Evolutionary conservation across 768 basidiomycete genomes (phyloP).

Genomic region (Heimioporus sp.): DNA sequence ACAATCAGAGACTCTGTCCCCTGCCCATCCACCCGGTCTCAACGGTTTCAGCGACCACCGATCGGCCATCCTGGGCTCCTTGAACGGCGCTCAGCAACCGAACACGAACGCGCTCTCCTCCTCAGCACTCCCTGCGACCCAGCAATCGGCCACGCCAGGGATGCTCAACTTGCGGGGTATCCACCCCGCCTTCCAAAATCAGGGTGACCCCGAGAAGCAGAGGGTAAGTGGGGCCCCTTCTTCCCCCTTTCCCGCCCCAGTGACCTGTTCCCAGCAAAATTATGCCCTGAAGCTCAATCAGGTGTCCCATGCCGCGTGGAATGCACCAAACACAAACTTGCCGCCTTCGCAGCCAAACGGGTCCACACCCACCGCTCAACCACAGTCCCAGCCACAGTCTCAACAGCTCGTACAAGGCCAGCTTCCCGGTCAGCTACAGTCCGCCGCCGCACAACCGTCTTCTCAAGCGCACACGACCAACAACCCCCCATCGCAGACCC

Average conservation of each 20-base stretch:
- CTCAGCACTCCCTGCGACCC: conserved; percentile 40
- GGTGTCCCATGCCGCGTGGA: conserved; percentile 63
- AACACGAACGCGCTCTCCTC: conserved; percentile 15
- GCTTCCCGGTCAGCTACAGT: conserved; percentile 15
- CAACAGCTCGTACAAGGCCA: conserved; percentile 26
- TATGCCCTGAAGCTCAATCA: conserved; percentile 65
- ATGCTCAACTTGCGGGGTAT: conserved; percentile 56
- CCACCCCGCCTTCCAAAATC: conserved; percentile 47
- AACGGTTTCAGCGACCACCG: conserved; percentile 63
- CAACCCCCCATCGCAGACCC: conserved; percentile 27
- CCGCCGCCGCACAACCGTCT: conserved; percentile 22
- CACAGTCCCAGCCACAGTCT: conserved; percentile 23
- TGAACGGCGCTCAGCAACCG: conserved; percentile 32
- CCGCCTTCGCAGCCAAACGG: conserved; percentile 30
- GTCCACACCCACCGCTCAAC: conserved; percentile 19
- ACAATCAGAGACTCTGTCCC: conserved; percentile 32
- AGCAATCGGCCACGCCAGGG: conserved; percentile 58
- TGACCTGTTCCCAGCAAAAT: conserved; percentile 43
- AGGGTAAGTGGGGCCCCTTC: conserved; percentile 48
- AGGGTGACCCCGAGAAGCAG: conserved; percentile 63
- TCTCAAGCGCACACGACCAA: conserved; percentile 36
- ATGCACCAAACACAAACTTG: conserved; percentile 51
- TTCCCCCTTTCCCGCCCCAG: not conserved
- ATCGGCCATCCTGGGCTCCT: conserved; percentile 53
- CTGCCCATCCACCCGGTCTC: conserved; percentile 70